phyloP scores from a whole-genome alignment of 768 basidiomycete species.

The Lactifluus piperatus region DNA sequence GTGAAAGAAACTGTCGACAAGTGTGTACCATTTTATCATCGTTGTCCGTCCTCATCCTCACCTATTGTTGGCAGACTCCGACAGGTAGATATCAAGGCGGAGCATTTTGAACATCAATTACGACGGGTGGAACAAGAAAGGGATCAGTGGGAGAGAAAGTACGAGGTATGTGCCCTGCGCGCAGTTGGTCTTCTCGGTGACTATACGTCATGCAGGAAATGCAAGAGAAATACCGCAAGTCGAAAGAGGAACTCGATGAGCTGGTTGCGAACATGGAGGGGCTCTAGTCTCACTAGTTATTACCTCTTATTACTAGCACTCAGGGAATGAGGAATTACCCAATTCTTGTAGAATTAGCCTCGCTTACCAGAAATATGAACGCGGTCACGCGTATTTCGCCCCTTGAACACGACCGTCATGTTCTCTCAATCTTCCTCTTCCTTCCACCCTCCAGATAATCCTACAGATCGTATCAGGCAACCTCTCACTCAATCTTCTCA shows the following conservation, averaged over 20 bases:
- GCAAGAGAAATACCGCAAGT: constrained; percentile 55
- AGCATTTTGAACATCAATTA: constrained; percentile 94
- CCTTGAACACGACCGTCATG: neutral
- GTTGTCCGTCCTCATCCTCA: neutral
- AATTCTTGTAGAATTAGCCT: no score
- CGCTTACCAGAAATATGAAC: neutral
- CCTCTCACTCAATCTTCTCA: constrained; percentile 24
- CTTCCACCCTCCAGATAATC: constrained; percentile 6
- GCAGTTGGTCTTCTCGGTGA: neutral
- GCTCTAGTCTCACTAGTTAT: neutral
- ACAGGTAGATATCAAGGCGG: constrained; percentile 97
- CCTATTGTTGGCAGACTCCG: constrained; percentile 55
- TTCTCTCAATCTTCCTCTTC: constrained; percentile 15
- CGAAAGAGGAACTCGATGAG: constrained; percentile 79
- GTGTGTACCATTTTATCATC: constrained; percentile 42
- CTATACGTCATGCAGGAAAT: constrained; percentile 45
- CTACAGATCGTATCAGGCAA: constrained; percentile 6
- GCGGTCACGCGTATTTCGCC: neutral
- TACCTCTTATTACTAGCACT: neutral
- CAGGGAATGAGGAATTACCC: no score
- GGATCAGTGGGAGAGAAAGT: constrained; percentile 90
- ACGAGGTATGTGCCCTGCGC: constrained; percentile 52
- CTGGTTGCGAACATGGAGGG: constrained; percentile 65
- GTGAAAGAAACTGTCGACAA: constrained; percentile 94
- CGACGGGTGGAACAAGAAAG: constrained; percentile 82